Base-by-base conservation (phyloP, 441 rosid species). In the Populus hybrid region DNA sequence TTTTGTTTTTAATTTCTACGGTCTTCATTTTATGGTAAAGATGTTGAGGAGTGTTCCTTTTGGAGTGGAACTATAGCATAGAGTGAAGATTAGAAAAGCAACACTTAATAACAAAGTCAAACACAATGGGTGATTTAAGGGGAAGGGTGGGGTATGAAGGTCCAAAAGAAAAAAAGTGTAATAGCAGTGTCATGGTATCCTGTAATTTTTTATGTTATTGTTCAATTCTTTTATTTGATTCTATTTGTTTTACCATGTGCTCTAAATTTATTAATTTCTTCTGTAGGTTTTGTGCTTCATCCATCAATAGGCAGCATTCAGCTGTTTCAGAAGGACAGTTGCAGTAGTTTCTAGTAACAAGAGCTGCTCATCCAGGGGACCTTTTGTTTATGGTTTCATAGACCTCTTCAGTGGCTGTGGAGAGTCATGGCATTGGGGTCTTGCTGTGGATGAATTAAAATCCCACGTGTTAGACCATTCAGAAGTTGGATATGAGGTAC, bases 381-480 rank as follows among this genome's bases (percentile, higher is more conserved):
- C 94, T 75, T 94, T 89, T 87, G 97, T 92, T 67, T 90, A 84
- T 89, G 99, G 97, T 71, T 91, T 96, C 81, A 83, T 90, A 71
- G 98, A 96, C 84, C 92, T 96, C 71, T 96, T 96, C 76, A 85
- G 94, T 82, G 97, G 95, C 80, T 90, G 86, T 73, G 97, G 91
- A 82, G 99, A 91, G 83, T 89, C 91, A 28, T 89, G 96, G 93
- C 82, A 91, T 64, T 91, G 95, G 97, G 88, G 91, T 79, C 68
- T 90, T 79, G 88, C 89, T 69, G 81, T 89, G 82, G 97, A 92
- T 85, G 93, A 91, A 19, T 66, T 83, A 21, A 83, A 85, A 69
- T 88, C 93, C 50, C 84, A 77, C 76, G 57, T 80, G 70, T 61
- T 77, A 14, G 87, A 83, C 76, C 84, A 84, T 86, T 82, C 87